Percentiles rank a stretch among this genome's conserved stretches.
These are phyloP conservation scores for Collariella sp. DNA, from an alignment of 495 filamentous ascomycete genomes.

Conservation along the genomic window DNA sequence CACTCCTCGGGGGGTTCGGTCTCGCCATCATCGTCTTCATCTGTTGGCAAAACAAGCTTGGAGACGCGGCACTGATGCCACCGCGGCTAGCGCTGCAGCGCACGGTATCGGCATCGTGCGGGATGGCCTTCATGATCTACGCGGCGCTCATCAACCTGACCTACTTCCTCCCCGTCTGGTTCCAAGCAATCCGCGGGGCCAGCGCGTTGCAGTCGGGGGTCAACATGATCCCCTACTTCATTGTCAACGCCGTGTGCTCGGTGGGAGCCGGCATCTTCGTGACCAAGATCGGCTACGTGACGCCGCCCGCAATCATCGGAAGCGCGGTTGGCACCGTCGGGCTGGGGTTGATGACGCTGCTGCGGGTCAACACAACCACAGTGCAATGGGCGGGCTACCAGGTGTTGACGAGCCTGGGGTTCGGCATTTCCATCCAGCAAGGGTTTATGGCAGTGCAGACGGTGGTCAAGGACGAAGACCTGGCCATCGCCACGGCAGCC, in stretches of 20 bases:
- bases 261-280: conserved; percentile 41
- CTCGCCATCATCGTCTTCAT: conserved; percentile 13
- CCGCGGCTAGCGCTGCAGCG: conserved; percentile 45
- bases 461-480: conserved; percentile 44
- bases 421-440: conserved; percentile 56
- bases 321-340: conserved; percentile 49
- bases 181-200: conserved; percentile 63
- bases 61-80: conserved; percentile 29
- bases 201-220: conserved; percentile 58
- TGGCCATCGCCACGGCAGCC: conserved; percentile 51
- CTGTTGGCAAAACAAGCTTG: conserved; percentile 13
- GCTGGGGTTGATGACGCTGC: conserved; percentile 54
- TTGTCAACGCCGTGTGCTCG: conserved; percentile 48
- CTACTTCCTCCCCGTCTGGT: conserved; percentile 49
- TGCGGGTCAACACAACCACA: conserved; percentile 42
- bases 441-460: conserved; percentile 45
- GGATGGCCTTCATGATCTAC: conserved; percentile 32
- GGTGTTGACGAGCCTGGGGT: conserved; percentile 43
- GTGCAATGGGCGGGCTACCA: conserved; percentile 61
- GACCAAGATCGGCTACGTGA: conserved; percentile 29
- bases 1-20: conserved; percentile 38
- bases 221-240: conserved; percentile 56
- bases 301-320: conserved; percentile 45
- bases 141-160: conserved; percentile 49
- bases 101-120: conserved; percentile 46